phyloP scores from a whole-genome alignment of 2,329 filamentous ascomycete species.

The Arthrinium phaeospermum region DNA sequence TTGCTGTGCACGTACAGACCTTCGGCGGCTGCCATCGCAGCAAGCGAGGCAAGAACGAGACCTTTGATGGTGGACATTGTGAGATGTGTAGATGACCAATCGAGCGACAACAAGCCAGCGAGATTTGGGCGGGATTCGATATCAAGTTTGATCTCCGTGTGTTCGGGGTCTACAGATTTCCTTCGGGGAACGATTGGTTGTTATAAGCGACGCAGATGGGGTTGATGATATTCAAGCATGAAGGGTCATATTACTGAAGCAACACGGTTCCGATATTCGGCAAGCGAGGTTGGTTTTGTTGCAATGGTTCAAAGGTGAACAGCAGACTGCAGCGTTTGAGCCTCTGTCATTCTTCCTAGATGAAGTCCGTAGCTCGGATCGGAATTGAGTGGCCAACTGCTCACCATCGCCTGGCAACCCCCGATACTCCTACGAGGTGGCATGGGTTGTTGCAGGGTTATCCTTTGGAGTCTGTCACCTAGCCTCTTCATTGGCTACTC shows the following conservation, averaged over 20 bases:
- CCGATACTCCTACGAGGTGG: background rate
- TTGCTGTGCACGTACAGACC: conserved; percentile 28
- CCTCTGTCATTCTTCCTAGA: background rate
- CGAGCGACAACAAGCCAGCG: background rate
- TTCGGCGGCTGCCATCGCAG: conserved; percentile 20
- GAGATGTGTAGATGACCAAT: background rate
- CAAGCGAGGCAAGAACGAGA: conserved; percentile 24
- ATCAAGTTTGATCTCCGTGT: background rate
- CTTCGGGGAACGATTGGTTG: background rate
- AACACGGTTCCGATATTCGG: background rate
- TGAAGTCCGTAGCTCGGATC: background rate
- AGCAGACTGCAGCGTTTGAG: background rate
- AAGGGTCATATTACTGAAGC: too few relatives aligned
- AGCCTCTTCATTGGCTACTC: background rate
- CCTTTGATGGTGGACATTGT: conserved; percentile 20
- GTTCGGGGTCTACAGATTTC: background rate
- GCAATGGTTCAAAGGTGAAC: background rate
- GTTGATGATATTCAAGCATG: too few relatives aligned
- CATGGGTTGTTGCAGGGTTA: background rate
- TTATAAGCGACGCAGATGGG: background rate
- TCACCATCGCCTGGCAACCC: background rate
- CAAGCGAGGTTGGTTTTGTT: background rate
- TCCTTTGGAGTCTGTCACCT: background rate
- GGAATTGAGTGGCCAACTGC: conserved; percentile 22
- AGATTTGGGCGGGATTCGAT: too few relatives aligned